Evolutionary conservation across 208 protist species (phyloP), one percentile per base, ranked within the genome.

Genomic region (Trypanosoma avium): DNA sequence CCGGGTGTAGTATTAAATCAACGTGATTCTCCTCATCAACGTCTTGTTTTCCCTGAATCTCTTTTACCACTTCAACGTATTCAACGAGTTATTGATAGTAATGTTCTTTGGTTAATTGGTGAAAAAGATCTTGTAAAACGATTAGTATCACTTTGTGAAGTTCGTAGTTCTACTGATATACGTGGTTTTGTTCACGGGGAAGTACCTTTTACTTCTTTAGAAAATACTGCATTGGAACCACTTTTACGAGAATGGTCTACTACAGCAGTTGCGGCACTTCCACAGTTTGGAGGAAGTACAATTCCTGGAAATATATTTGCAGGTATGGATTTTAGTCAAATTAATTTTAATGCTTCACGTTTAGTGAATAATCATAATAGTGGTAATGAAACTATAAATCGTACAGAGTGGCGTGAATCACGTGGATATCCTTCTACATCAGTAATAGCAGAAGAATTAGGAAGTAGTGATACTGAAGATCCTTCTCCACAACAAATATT

Each of bases 1-100:
- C 81, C 85, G 0, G 73, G 61, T 1, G 73, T 88, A 29, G 60
- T 80, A 21, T 54, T 78, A 21, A 75, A 77, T 48, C 73, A 80
- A 27, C 70, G 71, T 50, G 61, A 74, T 12, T 74, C 76, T n/a
- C 33, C 75, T 21, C 60, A 69, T 19, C 77, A 77, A 9, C 76
- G 65, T 19, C 57, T 86, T 49, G 68, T 73, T n/a, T 81, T 81
- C 55, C 82, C 77, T 10, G 82, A 94, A 48, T 69, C 54, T 19
- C 54, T 92, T 22, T 42, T 71, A 15, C 75, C 81, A 33, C 76
- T 88, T 42, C 68, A 77, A 27, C 80, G 78, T 36, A 75, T 89
- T 61, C 83, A 94, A 72, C 80, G 83, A 2, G 76, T 94, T 2
- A 70, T 94, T 40, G 88, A 90, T 61, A 90, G 83, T 69, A 94